Base-by-base conservation (phyloP, 345 rosid genomes). In the Raphanus raphanistrum region DNA sequence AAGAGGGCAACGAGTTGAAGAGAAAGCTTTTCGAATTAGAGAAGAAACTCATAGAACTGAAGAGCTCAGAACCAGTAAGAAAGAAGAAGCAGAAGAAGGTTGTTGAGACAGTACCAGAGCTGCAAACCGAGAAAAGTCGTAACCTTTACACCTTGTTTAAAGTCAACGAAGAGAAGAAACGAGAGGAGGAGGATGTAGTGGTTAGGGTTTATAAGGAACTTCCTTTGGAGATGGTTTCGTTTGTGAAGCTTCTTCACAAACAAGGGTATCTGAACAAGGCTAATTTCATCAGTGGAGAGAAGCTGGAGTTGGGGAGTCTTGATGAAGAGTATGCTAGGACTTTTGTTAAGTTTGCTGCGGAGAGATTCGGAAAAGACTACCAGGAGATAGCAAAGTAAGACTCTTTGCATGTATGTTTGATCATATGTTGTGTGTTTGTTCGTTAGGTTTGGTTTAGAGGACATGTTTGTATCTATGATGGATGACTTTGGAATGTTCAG, bases 371-470 rank as follows among this genome's bases (percentile, higher is more conserved):
- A 50, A 75, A 79, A 32, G 92, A 91, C 73, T 87, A 87, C 27
- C 96, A 90, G 81, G 90, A 89, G 66, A 88, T 89, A 57, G 92
- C 96, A 10, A 91, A 87, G 97, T 90, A 66, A 84, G 90, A 79
- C 15, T 8, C 17, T 79, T 66, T 76, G 0, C 6, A 43, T 48
- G 2, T 66, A 7, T 64, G 10, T 33, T 58, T 52, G 61, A 48
- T 63, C 67, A 16, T 25, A 15, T 11, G 9, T 70, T 25, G 65
- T 12, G n/a, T 65, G 75, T 60, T 68, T n/a, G 55, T 6, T 50
- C 17, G 8, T n/a, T 50, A 50, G 8, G 55, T 50, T n/a, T 50
- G 2, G 4, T 11, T 41, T 2, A 41, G 48, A 41, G 13, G 3
- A 41, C 3, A 41, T 41, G 1, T 41, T 41, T 41, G 48, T 41